Conservation (phyloP, 2,329 filamentous ascomycete species). For the Blastomyces silverae region DNA sequence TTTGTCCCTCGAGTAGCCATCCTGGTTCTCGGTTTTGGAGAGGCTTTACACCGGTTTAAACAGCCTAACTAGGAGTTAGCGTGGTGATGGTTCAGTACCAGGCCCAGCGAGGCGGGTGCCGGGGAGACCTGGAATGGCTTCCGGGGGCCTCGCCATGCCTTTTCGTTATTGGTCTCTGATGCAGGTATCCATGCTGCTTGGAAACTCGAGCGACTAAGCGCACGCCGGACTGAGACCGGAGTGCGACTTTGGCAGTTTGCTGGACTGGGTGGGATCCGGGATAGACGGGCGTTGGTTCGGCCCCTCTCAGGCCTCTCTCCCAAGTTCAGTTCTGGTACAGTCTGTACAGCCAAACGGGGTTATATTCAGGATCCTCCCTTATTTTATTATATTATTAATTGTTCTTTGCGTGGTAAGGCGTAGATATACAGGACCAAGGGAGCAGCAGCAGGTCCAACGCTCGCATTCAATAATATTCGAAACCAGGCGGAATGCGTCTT, state of each 20-base stretch:
- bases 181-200: conserved; percentile 12
- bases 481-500: neutral
- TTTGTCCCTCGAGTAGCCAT: neutral
- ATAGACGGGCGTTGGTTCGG: neutral
- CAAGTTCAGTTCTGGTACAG: neutral
- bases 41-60: neutral
- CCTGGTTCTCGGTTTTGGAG: neutral
- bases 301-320: neutral
- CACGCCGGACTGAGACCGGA: neutral
- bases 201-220: neutral
- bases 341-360: neutral
- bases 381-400: neutral
- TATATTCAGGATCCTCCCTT: neutral
- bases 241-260: conserved; percentile 1
- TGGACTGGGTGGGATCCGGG: neutral
- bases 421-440: neutral
- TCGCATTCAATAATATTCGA: neutral
- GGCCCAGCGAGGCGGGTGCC: conserved; percentile 13
- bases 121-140: conserved; percentile 6
- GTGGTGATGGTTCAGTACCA: conserved; percentile 11
- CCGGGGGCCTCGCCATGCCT: conserved; percentile 1
- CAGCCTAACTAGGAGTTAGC: neutral
- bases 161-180: neutral
- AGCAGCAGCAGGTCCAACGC: neutral
- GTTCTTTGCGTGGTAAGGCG: neutral